Base-by-base conservation (phyloP, 306 rosid species). In the Crotalaria pallida region DNA sequence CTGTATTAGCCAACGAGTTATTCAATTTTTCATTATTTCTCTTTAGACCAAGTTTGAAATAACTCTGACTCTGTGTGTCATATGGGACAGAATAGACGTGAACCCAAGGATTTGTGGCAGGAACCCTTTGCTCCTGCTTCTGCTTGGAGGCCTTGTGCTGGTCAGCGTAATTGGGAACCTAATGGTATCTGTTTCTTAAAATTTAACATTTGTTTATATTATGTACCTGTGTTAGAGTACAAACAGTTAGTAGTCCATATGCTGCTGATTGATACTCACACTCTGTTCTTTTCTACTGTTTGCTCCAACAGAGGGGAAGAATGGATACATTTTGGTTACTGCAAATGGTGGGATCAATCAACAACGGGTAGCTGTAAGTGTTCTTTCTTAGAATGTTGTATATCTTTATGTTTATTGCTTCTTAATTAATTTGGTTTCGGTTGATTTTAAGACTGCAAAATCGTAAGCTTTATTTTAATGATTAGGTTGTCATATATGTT, bases 271-370 rank as follows among this genome's bases (percentile, higher is more conserved):
- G 52, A 41, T 65, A 71, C 83, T 85, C 67, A 78, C 69, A 41
- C 26, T 13, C 62, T 73, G 67, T 65, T 79, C 18, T 44, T 43
- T 83, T 69, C 40, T 57, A 22, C 24, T 76, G 51, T 81, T n/a
- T n/a, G 12, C 67, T 77, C 48, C 71, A 49, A 66, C 55, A 94
- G 96, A 79, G 77, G 92, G 97, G 63, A 87, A 75, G 18, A 88
- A 87, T 80, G 97, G 97, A 75, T 88, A 88, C 84, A 78, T 94
- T 71, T 34, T 94, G 88, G 84, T 91, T 76, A 94, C 97, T 67
- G 99, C 97, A 75, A 94, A 94, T 49, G 99, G 99, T 78, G 99
- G 97, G 80, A 88, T 91, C 79, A 94, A 94, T 83, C 99, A 94
- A 79, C 99, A 91, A 69, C 83, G 99, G 43, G 97, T 94, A 34